phyloP scores from a whole-genome alignment of 768 basidiomycete genomes.

The Naganishia randhawae region DNA sequence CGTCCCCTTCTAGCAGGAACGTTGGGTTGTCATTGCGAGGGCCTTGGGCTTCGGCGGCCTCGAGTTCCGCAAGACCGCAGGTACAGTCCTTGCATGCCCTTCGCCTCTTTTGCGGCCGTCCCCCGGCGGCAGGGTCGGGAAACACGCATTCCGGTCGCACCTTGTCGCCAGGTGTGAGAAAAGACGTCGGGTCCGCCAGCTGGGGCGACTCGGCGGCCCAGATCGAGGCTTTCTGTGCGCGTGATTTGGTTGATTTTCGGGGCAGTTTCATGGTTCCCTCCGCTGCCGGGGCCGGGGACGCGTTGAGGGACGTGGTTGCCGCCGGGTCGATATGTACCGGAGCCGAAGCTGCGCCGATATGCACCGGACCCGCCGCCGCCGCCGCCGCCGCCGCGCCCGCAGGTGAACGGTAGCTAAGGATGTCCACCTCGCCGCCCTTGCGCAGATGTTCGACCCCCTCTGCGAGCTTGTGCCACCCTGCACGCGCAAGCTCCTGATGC shows the following conservation, averaged over 20 bases:
- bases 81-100: slow-evolving; percentile 90
- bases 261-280: slow-evolving; percentile 41
- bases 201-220: slow-evolving; percentile 76
- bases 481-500: slow-evolving; percentile 22
- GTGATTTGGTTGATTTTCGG: slow-evolving; percentile 54
- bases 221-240: slow-evolving; percentile 75
- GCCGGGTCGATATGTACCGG: slow-evolving; percentile 15
- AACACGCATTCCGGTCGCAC: slow-evolving; percentile 69
- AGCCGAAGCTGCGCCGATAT: no score
- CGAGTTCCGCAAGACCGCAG: slow-evolving; percentile 91
- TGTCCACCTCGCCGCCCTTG: slow-evolving; percentile 35
- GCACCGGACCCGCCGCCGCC: no score
- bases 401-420: slow-evolving; percentile 12
- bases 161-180: slow-evolving; percentile 79
- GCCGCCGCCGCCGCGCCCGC: no score
- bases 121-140: slow-evolving; percentile 36
- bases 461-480: slow-evolving; percentile 19
- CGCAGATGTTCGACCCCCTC: slow-evolving; percentile 23
- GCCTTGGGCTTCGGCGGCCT: slow-evolving; percentile 66
- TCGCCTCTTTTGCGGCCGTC: slow-evolving; percentile 46
- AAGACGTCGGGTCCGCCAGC: slow-evolving; percentile 64
- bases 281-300: slow-evolving; percentile 24
- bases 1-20: slow-evolving; percentile 57
- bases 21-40: slow-evolving; percentile 42
- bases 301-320: slow-evolving; percentile 28